Evolutionary conservation across 2,329 filamentous ascomycete genomes (phyloP).

Genomic region (Botrytis fabae): DNA sequence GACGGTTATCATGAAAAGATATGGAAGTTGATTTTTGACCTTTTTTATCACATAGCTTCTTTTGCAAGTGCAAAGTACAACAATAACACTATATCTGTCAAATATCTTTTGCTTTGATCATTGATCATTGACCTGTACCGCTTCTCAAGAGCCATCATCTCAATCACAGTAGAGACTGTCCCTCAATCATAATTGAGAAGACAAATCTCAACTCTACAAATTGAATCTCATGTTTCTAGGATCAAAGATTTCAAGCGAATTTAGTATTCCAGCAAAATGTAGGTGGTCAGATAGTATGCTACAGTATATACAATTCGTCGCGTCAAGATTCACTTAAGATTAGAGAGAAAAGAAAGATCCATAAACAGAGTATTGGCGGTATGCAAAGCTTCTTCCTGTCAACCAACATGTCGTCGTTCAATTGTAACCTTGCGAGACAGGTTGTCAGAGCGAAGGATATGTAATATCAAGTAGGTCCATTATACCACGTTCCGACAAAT

Average conservation of each 20-base stretch:
- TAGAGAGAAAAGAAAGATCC: too few relatives aligned
- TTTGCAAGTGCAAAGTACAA: too few relatives aligned
- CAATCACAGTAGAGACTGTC: background rate
- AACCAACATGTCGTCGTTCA: background rate
- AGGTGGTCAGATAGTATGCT: background rate
- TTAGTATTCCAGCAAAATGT: background rate
- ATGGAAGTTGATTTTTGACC: background rate
- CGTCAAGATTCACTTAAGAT: background rate
- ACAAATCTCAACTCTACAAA: background rate
- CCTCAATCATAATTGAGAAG: background rate
- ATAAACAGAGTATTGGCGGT: background rate
- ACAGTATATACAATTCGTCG: too few relatives aligned
- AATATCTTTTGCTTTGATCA: background rate
- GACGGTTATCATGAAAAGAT: background rate
- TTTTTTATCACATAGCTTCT: background rate
- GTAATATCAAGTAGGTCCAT: background rate
- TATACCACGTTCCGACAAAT: background rate
- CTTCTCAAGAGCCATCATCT: background rate
- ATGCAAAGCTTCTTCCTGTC: background rate
- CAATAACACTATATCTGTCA: too few relatives aligned
- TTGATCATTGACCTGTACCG: background rate
- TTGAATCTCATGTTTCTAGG: background rate
- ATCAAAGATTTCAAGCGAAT: background rate
- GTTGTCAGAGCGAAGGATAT: background rate
- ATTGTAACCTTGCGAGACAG: background rate